These are phyloP conservation scores for Yueomyces sp. DNA, from an alignment of 805 yeast genomes.

Conservation along the genomic window DNA sequence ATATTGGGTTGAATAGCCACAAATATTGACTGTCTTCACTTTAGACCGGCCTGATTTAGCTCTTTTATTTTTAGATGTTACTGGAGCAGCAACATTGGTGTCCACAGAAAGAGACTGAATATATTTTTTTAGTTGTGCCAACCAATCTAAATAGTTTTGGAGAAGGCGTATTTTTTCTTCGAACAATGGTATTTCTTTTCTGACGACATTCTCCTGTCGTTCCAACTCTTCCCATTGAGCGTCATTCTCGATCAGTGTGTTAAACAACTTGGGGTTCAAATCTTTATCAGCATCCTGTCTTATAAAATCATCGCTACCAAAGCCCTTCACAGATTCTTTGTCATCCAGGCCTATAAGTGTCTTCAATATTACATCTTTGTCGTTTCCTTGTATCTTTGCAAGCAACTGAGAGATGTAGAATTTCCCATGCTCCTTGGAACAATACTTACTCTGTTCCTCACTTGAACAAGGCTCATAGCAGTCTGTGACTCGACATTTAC, in stretches of 20 bases:
- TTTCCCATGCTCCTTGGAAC: constrained; percentile 59
- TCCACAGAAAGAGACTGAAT: background rate
- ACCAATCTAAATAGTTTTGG: constrained; percentile 22
- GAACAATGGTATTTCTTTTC: constrained; percentile 5
- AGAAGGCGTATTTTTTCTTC: constrained; percentile 6
- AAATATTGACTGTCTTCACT: constrained; percentile 9
- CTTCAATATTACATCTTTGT: constrained; percentile 2
- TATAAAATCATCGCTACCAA: constrained; percentile 13
- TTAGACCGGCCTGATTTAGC: constrained; percentile 3
- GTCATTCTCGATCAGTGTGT: constrained; percentile 10
- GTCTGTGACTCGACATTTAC: constrained; percentile 49
- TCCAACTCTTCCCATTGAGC: constrained; percentile 7
- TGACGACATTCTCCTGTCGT: constrained; percentile 4
- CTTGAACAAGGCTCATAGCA: constrained; percentile 31
- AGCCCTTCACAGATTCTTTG: constrained; percentile 6
- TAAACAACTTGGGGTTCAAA: constrained; percentile 7
- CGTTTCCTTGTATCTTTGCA: background rate
- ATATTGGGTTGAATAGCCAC: constrained; percentile 12
- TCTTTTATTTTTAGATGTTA: constrained; percentile 8
- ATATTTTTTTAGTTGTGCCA: constrained; percentile 10
- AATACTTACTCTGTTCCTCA: constrained; percentile 45
- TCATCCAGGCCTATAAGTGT: constrained; percentile 5
- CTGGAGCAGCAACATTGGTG: background rate
- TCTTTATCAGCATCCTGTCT: constrained; percentile 6
- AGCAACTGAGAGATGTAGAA: constrained; percentile 9